Percentiles rank a stretch among this genome's conserved stretches.
Conservation (phyloP, 208 protist genomes). For the Acanthamoeba quina region DNA sequence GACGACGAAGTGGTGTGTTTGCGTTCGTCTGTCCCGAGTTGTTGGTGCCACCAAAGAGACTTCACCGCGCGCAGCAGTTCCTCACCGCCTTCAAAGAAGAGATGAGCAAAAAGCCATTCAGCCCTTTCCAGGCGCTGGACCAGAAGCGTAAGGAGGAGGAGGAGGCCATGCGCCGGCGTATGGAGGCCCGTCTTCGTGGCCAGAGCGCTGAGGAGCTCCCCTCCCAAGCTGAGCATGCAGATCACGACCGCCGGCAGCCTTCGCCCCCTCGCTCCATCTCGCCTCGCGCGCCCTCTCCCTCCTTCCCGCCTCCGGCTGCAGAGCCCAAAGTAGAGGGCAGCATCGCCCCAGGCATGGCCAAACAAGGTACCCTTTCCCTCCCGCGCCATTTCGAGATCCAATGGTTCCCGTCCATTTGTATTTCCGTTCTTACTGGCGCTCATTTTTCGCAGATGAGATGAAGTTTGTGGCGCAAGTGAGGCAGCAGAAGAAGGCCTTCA, state of each 20-base stretch:
- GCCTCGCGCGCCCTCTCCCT: neutral
- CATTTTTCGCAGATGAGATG: neutral
- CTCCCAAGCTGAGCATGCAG: neutral
- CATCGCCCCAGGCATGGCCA: neutral
- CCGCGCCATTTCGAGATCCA: neutral
- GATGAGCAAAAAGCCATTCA: slow-evolving; percentile 71
- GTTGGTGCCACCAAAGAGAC: too few species aligned
- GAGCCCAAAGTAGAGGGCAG: slow-evolving; percentile 25
- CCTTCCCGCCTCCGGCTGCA: neutral
- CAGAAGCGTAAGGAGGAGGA: slow-evolving; percentile 55
- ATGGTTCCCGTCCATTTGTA: neutral
- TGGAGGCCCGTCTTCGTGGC: slow-evolving; percentile 10
- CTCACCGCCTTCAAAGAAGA: too few species aligned
- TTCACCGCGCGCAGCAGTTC: too few species aligned
- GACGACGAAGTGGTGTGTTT: too few species aligned
- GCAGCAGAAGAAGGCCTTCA: slow-evolving; percentile 65
- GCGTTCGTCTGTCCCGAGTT: too few species aligned
- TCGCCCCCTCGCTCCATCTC: neutral
- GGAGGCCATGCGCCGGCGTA: slow-evolving; percentile 62
- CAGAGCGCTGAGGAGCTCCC: neutral
- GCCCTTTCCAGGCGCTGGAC: slow-evolving; percentile 59
- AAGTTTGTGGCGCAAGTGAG: slow-evolving; percentile 29
- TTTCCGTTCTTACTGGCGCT: neutral
- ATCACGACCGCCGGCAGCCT: neutral
- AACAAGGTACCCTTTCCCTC: neutral